phyloP scores from a whole-genome alignment of 2,329 filamentous ascomycete genomes.

The Venturia pyrina region DNA sequence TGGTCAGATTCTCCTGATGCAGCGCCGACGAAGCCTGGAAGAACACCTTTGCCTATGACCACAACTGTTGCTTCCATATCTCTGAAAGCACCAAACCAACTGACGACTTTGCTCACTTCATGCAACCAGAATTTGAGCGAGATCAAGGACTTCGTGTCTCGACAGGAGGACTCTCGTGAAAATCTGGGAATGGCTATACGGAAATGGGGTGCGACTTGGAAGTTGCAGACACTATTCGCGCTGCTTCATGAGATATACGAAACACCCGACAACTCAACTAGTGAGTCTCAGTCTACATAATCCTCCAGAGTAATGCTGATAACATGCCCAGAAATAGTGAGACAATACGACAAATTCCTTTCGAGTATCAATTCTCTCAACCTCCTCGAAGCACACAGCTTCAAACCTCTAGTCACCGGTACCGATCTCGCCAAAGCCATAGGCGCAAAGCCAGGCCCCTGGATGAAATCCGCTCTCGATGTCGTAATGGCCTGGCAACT shows the following conservation, averaged over 20 bases:
- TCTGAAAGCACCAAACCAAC: conserved; percentile 68
- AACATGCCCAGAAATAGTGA: conserved; percentile 30
- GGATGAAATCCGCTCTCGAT: conserved; percentile 73
- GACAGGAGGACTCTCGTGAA: conserved; percentile 45
- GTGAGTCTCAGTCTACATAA: conserved; percentile 27
- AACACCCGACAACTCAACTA: conserved; percentile 27
- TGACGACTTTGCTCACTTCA: conserved; percentile 56
- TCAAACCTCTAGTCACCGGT: conserved; percentile 57
- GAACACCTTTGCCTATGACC: conserved; percentile 47
- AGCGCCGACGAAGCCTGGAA: conserved; percentile 28
- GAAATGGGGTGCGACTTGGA: conserved; percentile 63
- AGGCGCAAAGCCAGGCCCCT: conserved; percentile 60
- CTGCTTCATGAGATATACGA: conserved; percentile 52
- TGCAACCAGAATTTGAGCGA: conserved; percentile 52
- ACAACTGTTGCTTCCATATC: conserved; percentile 62
- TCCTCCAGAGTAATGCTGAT: background rate
- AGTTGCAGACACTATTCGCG: conserved; percentile 57
- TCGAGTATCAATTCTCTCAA: conserved; percentile 38
- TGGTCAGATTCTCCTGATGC: conserved; percentile 49
- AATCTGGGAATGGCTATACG: conserved; percentile 65
- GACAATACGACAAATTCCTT: conserved; percentile 45
- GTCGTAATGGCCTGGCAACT: conserved; percentile 83
- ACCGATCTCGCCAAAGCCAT: conserved; percentile 60
- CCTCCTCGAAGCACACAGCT: conserved; percentile 40
- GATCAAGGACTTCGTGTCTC: conserved; percentile 43